A percentile compares a stretch with the other conserved stretches of the same genome.
phyloP scores from a whole-genome alignment of 2,329 filamentous ascomycete species.

The Colletotrichum graminicola region DNA sequence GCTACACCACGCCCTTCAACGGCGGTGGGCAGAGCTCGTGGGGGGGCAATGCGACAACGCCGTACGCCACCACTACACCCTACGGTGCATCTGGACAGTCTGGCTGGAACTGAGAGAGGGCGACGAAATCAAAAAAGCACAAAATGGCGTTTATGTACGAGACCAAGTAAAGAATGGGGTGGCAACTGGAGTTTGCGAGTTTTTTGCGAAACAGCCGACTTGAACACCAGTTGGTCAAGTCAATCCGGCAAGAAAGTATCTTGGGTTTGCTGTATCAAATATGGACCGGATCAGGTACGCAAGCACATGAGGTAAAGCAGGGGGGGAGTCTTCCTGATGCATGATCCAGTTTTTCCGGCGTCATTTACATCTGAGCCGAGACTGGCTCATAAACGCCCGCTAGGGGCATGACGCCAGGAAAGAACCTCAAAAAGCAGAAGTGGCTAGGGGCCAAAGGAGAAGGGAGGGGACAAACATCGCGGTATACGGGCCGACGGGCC shows the following conservation, averaged over 20 bases:
- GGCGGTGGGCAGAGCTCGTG: slow-evolving; percentile 72
- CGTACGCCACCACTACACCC: slow-evolving; percentile 57
- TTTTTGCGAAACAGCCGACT: slow-evolving; percentile 10
- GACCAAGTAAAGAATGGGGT: slow-evolving; percentile 23
- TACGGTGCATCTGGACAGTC: slow-evolving; percentile 65
- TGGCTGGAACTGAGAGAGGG: slow-evolving; percentile 59
- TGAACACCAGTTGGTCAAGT: slow-evolving; percentile 18
- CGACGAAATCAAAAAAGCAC: slow-evolving; percentile 11
- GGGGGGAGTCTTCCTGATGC: not conserved
- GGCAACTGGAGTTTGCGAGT: slow-evolving; percentile 37
- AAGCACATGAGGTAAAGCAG: not conserved
- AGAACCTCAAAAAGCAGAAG: not conserved
- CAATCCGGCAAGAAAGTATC: not conserved
- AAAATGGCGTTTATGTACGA: slow-evolving; percentile 37
- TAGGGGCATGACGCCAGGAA: not conserved
- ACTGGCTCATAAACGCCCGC: slow-evolving; percentile 15
- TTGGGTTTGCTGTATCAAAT: slow-evolving; percentile 13
- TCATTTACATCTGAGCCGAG: not conserved
- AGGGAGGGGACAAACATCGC: not conserved
- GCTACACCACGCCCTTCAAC: slow-evolving; percentile 77
- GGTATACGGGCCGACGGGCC: not conserved
- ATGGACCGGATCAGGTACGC: not conserved
- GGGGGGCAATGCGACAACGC: slow-evolving; percentile 68
- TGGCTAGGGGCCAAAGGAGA: not conserved
- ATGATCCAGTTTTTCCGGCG: slow-evolving; percentile 4